Conservation (phyloP, 2,329 filamentous ascomycete species). For the Mycosphaerella sp. region DNA sequence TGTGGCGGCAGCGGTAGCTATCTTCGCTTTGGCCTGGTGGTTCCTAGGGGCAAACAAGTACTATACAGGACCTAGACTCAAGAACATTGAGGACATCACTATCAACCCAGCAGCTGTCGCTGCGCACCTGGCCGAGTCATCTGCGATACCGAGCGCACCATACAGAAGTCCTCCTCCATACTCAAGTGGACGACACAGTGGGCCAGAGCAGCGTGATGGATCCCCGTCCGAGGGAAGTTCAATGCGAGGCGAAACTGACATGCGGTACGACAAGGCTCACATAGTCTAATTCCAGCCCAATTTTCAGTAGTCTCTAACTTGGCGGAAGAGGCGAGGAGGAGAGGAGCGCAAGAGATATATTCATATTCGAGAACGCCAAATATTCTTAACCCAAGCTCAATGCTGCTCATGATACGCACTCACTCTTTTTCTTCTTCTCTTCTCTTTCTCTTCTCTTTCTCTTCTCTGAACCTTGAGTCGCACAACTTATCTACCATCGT, state of each 20-base stretch:
- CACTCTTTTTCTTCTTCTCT: neutral
- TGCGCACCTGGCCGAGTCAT: neutral
- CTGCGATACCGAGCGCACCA: neutral
- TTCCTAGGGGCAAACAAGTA: constrained; percentile 40
- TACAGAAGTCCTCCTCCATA: neutral
- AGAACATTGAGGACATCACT: constrained; percentile 39
- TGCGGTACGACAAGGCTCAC: neutral
- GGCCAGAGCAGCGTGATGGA: neutral
- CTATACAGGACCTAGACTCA: constrained; percentile 55
- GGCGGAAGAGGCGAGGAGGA: too few relatives aligned
- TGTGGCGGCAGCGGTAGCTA: constrained; percentile 45
- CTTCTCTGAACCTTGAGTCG: too few relatives aligned
- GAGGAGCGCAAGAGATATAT: too few relatives aligned
- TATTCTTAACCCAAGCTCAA: too few relatives aligned
- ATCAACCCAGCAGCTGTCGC: neutral
- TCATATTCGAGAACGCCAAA: neutral
- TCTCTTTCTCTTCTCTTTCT: neutral
- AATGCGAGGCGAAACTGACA: neutral
- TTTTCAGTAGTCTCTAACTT: neutral
- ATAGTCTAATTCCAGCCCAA: neutral
- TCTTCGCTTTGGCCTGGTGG: constrained; percentile 44
- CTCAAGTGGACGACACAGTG: neutral
- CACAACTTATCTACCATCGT: too few relatives aligned
- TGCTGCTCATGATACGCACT: too few relatives aligned
- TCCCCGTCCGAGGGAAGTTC: neutral